Percentiles rank a stretch among this genome's conserved stretches.
These are phyloP conservation scores for Tetrapisispora nanseiensis DNA, from an alignment of 805 yeast genomes.

Conservation along the genomic window DNA sequence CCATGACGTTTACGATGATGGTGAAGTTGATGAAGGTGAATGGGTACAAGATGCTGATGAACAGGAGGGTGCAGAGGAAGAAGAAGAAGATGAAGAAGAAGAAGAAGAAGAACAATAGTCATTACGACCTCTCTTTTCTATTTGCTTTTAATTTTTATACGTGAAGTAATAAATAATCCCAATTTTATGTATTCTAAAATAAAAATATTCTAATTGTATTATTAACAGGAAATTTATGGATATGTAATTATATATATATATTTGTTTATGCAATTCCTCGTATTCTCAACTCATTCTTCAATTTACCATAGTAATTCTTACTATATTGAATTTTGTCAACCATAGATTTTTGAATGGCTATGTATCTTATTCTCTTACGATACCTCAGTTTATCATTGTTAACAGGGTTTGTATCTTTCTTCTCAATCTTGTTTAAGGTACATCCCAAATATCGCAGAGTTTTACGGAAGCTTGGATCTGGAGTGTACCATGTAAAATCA, in stretches of 20 bases:
- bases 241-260: not conserved
- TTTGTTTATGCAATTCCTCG: conserved; percentile 8
- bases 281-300: conserved; percentile 25
- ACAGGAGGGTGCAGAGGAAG: conserved; percentile 3
- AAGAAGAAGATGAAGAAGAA: conserved; percentile 3
- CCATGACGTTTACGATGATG: conserved; percentile 50
- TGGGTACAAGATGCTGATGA: conserved; percentile 3
- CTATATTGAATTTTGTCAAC: conserved; percentile 26
- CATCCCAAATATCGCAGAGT: conserved; percentile 18
- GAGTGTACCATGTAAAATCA: conserved; percentile 12
- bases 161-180: not conserved
- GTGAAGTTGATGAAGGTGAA: conserved; percentile 15
- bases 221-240: not conserved
- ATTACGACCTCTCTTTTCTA: not conserved
- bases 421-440: conserved; percentile 7
- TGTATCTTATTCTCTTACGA: conserved; percentile 12
- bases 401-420: conserved; percentile 1
- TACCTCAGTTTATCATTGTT: conserved; percentile 10
- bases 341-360: conserved; percentile 24
- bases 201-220: not conserved
- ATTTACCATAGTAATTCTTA: conserved; percentile 23
- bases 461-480: conserved; percentile 7
- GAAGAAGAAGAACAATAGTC: conserved; percentile 1
- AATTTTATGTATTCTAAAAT: conserved; percentile 1
- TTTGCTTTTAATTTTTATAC: not conserved